Evolutionary conservation across 805 yeast species (phyloP), one percentile per base, ranked within the genome.

Genomic region (Saccharomycopsis javanensis): DNA sequence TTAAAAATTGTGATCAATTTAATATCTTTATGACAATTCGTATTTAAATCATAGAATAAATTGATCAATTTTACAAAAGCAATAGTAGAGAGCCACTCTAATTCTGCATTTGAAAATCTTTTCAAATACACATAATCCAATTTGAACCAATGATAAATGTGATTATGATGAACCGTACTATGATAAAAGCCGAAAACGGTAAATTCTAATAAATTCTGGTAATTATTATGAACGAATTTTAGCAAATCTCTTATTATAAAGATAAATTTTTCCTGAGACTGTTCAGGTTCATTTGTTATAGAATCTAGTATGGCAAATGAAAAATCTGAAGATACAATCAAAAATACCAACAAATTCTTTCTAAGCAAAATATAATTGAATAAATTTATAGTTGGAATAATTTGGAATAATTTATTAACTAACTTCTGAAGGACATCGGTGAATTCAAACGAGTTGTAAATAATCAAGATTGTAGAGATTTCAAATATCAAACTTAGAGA

Each of bases 111-210:
- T 3, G 27, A 15, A 15, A 27, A 30, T 13, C 16, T 50, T 30
- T 55, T 34, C 13, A 55, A 27, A n/a, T 23, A 55, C 20, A 58
- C 55, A 34, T 23, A 38, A 15, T 53, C 30, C n/a, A 52, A 23
- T n/a, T 53, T 51, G 46, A 58, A 58, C 61, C 61, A 58, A 51
- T 58, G 59, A 10, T n/a, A 7, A 3, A 50, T 55, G 5, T 53
- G 15, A 11, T 20, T 18, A 50, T 37, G 45, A 25, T 38, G 42
- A 20, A 56, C 28, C 5, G 15, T 20, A n/a, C 20, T 27, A 37
- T 58, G 58, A 50, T 42, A 58, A 35, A 46, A 53, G 2, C 38
- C 52, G 4, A 58, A 33, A 4, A 16, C 11, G 2, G 30, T 1
- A 8, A 50, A 27, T 2, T 33, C 28, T 20, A 42, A 20, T 1